Evolutionary conservation across 352 stramenopile species (phyloP), one percentile per base, ranked within the genome.

Genomic region (Pythium chondricola): DNA sequence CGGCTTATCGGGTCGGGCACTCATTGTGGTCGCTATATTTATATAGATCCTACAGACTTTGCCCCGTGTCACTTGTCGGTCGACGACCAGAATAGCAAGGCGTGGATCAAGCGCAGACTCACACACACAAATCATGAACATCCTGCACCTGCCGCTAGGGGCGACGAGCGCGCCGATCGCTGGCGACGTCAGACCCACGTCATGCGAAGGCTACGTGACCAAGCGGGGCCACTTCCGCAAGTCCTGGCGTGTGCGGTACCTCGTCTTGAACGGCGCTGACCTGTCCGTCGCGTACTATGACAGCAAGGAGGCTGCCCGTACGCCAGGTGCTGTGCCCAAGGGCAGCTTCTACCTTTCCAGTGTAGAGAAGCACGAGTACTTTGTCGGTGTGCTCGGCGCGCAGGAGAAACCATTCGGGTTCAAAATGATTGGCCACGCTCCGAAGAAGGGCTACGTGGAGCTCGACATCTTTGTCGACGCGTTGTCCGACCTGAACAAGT

Each of bases 151-250:
- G 2, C 56, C 56, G 9, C 20, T 64, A 13, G 56, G 56, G 24
- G 44, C 56, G 16, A 64, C 56, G 26, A 64, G 43, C 44, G 49
- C 58, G 6, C 36, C 45, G 17, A 52, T 49, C 6, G 32, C 42
- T 7, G 29, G 31, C 17, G 30, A 32, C 10, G 42, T 18, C 39
- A 73, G 71, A 35, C 74, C 74, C 18, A 91, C 79, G 13, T 91
- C 77, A 4, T 90, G 79, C 43, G 82, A 91, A 52, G 82, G 82
- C 41, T 93, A 93, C 58, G 79, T 93, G 47, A 93, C 74, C 36
- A 93, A 93, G 57, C 75, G 82, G 43, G 79, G 79, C 0, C 79
- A 90, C 56, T 85, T 91, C 41, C 70, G 76, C 58, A 93, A 93
- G 63, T 88, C 79, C 22, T 93, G 79, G 82, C 74, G 74, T 35